These are phyloP conservation scores for Tirmania nivea DNA, from an alignment of 495 filamentous ascomycete genomes.

Conservation along the genomic window DNA sequence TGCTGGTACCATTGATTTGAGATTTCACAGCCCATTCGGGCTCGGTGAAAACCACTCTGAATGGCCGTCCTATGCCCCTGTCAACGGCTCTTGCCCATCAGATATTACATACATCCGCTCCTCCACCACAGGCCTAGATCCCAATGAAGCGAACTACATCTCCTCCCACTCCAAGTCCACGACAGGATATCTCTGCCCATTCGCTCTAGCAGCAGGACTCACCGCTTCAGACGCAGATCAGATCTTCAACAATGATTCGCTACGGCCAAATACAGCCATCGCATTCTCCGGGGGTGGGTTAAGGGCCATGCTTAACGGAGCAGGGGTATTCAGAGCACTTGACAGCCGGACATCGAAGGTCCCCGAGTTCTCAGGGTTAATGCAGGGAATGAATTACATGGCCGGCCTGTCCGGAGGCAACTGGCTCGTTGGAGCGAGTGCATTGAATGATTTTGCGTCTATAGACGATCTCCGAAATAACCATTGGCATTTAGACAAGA, in stretches of 20 bases:
- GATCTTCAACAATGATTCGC: neutral
- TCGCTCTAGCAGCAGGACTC: neutral
- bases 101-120: neutral
- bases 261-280: conserved; percentile 5
- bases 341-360: conserved; percentile 19
- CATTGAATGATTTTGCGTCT: conserved; percentile 27
- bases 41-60: too few relatives aligned
- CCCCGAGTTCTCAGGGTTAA: conserved; percentile 18
- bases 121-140: neutral
- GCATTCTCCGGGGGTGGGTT: conserved; percentile 27
- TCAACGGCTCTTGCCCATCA: too few relatives aligned
- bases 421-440: conserved; percentile 26
- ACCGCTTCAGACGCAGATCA: neutral
- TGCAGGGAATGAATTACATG: conserved; percentile 27
- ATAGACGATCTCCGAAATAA: conserved; percentile 19
- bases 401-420: conserved; percentile 26
- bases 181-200: neutral
- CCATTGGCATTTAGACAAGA: conserved; percentile 20
- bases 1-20: too few relatives aligned
- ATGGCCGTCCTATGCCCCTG: too few relatives aligned
- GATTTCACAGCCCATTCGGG: too few relatives aligned
- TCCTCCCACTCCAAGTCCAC: neutral
- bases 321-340: conserved; percentile 26
- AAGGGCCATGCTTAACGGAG: conserved; percentile 24
- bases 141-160: neutral